phyloP scores from a whole-genome alignment of 352 stramenopile species.

The Phytophthora tubulina region DNA sequence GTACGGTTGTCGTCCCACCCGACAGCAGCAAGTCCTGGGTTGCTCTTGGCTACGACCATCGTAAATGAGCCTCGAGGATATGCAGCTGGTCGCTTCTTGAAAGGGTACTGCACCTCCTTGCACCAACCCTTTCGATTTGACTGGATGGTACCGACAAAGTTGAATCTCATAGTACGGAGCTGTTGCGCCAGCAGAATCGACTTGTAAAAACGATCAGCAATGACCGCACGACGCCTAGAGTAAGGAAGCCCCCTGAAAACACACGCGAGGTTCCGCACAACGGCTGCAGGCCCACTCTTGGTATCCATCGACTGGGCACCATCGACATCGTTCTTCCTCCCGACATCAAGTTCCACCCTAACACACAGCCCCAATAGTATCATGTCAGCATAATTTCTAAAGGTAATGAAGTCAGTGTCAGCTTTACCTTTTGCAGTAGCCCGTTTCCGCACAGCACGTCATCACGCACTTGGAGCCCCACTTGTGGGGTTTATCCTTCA shows the following conservation, averaged over 20 bases:
- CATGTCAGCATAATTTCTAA: background rate
- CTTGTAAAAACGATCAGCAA: constrained; percentile 7
- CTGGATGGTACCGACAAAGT: constrained; percentile 14
- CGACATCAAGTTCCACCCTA: constrained; percentile 16
- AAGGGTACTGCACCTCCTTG: constrained; percentile 4
- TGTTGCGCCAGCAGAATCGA: constrained; percentile 9
- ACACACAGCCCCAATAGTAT: background rate
- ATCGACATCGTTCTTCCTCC: background rate
- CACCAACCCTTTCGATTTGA: constrained; percentile 16
- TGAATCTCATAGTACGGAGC: constrained; percentile 12
- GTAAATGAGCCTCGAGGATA: background rate
- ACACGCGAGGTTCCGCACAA: constrained; percentile 2
- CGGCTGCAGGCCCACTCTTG: background rate
- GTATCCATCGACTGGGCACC: constrained; percentile 12
- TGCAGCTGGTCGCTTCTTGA: constrained; percentile 3
- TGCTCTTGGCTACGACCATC: constrained; percentile 3
- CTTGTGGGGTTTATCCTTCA: too few relatives aligned
- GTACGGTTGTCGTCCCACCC: constrained; percentile 7
- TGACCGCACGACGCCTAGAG: background rate
- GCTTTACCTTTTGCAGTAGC: constrained; percentile 28
- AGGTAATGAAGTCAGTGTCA: background rate
- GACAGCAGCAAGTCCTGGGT: background rate
- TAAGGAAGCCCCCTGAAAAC: constrained; percentile 10
- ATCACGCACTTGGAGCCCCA: constrained; percentile 22
- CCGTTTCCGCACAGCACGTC: constrained; percentile 18